A percentile compares a stretch with the other conserved stretches of the same genome.
Conservation (phyloP, 306 rosid genomes). For the Lagenaria siceraria region DNA sequence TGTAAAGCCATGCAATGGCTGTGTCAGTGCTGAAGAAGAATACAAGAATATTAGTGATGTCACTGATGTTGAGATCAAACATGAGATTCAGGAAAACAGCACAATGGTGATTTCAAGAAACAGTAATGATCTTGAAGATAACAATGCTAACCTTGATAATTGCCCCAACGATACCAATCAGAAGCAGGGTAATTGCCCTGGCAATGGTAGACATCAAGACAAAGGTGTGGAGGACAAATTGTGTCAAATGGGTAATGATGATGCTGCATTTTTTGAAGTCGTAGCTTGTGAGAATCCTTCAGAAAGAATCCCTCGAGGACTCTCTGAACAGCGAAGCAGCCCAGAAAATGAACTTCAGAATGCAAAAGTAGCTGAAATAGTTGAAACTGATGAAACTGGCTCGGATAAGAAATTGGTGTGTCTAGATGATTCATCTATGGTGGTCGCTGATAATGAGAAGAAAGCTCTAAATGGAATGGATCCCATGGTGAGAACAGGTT, state of each 20-base stretch:
- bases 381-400: conserved; percentile 7
- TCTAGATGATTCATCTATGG: conserved; percentile 5
- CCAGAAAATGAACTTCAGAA: conserved; percentile 17
- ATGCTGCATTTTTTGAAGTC: conserved; percentile 12
- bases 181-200: background rate
- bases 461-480: conserved; percentile 9
- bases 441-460: conserved; percentile 12
- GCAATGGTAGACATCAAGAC: conserved; percentile 16
- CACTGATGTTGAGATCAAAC: conserved; percentile 17
- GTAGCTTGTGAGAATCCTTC: conserved; percentile 9
- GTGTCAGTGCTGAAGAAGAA: conserved; percentile 16
- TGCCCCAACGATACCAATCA: background rate
- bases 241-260: conserved; percentile 1
- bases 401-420: conserved; percentile 14
- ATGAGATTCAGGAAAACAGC: conserved; percentile 1
- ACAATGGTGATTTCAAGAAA: conserved; percentile 5
- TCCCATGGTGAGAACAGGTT: background rate
- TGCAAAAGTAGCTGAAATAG: conserved; percentile 16
- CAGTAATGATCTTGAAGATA: conserved; percentile 22
- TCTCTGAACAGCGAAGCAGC: conserved; percentile 17
- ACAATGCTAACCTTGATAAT: conserved; percentile 9
- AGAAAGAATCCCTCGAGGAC: conserved; percentile 12
- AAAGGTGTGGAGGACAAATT: background rate
- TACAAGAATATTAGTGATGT: conserved; percentile 14
- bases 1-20: conserved; percentile 31